A percentile compares a stretch with the other conserved stretches of the same genome.
Evolutionary conservation across 352 stramenopile species (phyloP).

Genomic region (Pythium pyrilobum): DNA sequence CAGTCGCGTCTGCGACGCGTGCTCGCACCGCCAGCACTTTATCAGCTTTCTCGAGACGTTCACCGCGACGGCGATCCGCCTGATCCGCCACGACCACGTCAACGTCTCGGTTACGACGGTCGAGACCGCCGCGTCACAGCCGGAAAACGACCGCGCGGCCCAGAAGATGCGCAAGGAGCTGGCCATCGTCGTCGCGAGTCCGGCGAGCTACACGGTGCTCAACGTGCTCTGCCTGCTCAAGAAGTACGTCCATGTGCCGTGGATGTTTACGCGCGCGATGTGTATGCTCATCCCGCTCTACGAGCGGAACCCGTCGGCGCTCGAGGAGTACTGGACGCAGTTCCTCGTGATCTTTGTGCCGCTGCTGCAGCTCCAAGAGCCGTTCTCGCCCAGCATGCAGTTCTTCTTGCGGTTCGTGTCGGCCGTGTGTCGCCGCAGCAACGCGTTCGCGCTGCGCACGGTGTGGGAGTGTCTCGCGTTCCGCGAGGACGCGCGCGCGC

Average conservation of each 20-base stretch:
- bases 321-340: constrained; percentile 31
- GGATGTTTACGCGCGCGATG: constrained; percentile 25
- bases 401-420: constrained; percentile 29
- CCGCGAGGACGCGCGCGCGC: constrained; percentile 21
- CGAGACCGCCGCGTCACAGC: background rate
- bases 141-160: no score
- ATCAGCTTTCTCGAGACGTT: constrained; percentile 25
- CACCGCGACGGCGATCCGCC: constrained; percentile 7
- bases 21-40: constrained; percentile 26
- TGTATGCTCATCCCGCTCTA: constrained; percentile 31
- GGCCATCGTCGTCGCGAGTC: constrained; percentile 15
- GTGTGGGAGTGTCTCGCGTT: constrained; percentile 32
- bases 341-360: constrained; percentile 25
- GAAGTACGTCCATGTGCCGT: constrained; percentile 23
- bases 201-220: constrained; percentile 24
- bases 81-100: constrained; percentile 15
- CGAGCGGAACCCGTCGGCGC: constrained; percentile 12
- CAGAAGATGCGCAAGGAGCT: constrained; percentile 22
- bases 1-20: constrained; percentile 21
- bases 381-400: constrained; percentile 21
- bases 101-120: constrained; percentile 5
- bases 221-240: constrained; percentile 33
- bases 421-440: constrained; percentile 27
- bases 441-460: constrained; percentile 26
- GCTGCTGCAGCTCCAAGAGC: constrained; percentile 18